Percentiles rank a stretch among this genome's conserved stretches.
These are phyloP conservation scores for Pleurotus tuoliensis DNA, from an alignment of 768 basidiomycete species.

Conservation along the genomic window DNA sequence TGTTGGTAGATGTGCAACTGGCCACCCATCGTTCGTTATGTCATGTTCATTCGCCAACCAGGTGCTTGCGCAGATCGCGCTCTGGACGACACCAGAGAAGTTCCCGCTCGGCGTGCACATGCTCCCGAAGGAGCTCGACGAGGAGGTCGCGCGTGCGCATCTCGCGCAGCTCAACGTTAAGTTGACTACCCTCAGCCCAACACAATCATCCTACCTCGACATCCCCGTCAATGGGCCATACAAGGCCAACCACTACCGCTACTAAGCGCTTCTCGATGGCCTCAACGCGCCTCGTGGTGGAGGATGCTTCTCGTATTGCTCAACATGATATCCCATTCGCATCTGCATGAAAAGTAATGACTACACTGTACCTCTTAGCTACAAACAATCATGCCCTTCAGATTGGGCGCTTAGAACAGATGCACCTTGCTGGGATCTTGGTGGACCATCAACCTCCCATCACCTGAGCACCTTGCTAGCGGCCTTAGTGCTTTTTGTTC, in stretches of 20 bases:
- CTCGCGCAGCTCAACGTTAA: conserved; percentile 89
- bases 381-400: too few relatives aligned
- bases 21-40: conserved; percentile 99
- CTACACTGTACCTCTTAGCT: too few relatives aligned
- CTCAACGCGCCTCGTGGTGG: conserved; percentile 68
- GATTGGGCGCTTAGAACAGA: too few relatives aligned
- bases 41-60: conserved; percentile 99
- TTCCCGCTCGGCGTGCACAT: conserved; percentile 99
- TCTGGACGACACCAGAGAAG: conserved; percentile 89
- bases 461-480: too few relatives aligned
- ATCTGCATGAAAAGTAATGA: too few relatives aligned
- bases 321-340: too few relatives aligned
- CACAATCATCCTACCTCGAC: conserved; percentile 89
- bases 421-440: too few relatives aligned
- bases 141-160: conserved; percentile 98
- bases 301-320: too few relatives aligned
- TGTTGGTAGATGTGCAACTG: conserved; percentile 80
- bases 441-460: too few relatives aligned
- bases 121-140: conserved; percentile 96
- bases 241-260: conserved; percentile 46
- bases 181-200: conserved; percentile 68
- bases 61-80: conserved; percentile 95
- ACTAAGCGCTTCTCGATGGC: conserved; percentile 50
- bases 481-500: too few relatives aligned
- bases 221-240: conserved; percentile 76